Evolutionary conservation across 352 stramenopile genomes (phyloP).

Genomic region (Chrysophaeum taylorii): DNA sequence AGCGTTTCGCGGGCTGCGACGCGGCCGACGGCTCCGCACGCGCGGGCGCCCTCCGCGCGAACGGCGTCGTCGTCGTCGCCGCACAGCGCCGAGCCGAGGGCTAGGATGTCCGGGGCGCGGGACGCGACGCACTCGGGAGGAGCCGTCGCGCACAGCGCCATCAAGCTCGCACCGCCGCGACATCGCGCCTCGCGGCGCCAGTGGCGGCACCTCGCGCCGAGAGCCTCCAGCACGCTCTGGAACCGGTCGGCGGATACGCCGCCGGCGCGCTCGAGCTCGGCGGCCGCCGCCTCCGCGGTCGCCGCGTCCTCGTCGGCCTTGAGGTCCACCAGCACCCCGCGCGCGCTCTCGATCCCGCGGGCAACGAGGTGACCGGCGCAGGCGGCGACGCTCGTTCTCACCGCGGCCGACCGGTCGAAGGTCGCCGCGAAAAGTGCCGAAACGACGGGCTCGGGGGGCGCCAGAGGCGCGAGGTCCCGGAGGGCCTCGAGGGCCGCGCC

Average conservation of each 20-base stretch:
- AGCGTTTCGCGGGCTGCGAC: neutral
- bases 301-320: neutral
- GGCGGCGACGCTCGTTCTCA: neutral
- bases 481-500: constrained; percentile 51
- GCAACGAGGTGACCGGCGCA: neutral
- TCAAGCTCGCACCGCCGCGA: no score
- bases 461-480: neutral
- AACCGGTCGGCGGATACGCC: no score
- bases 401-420: neutral
- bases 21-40: neutral
- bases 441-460: neutral
- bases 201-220: no score
- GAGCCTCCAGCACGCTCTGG: neutral
- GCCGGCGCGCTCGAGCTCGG: neutral
- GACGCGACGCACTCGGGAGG: neutral
- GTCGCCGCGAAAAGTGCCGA: neutral
- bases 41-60: neutral
- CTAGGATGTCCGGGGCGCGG: neutral
- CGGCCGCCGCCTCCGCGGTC: neutral
- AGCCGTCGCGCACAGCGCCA: no score
- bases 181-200: no score
- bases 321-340: neutral
- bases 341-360: no score
- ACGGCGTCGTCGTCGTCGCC: neutral
- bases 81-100: neutral